Conservation (phyloP, 306 rosid species). For the Abrus precatorius region DNA sequence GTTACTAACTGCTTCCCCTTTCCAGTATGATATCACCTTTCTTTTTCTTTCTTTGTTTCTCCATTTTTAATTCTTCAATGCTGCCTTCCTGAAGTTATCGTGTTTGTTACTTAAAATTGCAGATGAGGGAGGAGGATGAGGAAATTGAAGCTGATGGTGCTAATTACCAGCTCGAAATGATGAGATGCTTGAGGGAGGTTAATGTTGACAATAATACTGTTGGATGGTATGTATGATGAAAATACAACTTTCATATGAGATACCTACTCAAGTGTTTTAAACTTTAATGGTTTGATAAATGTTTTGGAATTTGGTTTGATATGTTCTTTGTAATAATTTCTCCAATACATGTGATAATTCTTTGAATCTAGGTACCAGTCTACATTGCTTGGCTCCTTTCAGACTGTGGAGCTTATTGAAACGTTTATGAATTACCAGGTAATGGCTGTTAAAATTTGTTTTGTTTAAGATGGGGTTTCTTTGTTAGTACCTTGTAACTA, state of each 20-base stretch:
- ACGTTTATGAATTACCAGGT: constrained; percentile 99
- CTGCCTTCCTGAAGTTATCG: not conserved
- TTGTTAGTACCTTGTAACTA: not conserved
- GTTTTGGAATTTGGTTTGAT: not conserved
- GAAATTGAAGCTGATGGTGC: constrained; percentile 99
- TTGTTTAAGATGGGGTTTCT: constrained; percentile 3
- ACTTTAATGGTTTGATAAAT: not conserved
- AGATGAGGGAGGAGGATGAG: constrained; percentile 96
- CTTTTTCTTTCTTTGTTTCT: constrained; percentile 3
- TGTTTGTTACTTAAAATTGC: constrained; percentile 40
- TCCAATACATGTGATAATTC: constrained; percentile 14
- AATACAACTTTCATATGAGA: not conserved
- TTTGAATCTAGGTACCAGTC: constrained; percentile 86
- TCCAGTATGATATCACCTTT: constrained; percentile 64
- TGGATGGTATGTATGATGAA: constrained; percentile 76
- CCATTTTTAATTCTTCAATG: not conserved
- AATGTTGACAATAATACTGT: constrained; percentile 97
- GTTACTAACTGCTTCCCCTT: constrained; percentile 98
- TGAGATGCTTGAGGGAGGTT: constrained; percentile 99
- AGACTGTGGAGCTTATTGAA: constrained; percentile 91
- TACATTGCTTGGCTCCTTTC: constrained; percentile 90
- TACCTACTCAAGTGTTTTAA: not conserved
- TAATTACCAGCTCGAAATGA: constrained; percentile 98
- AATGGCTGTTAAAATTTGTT: constrained; percentile 32
- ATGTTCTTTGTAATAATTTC: constrained; percentile 18